Evolutionary conservation across 140 eudicot genomes (phyloP).

Genomic region (Anethum foeniculum): DNA sequence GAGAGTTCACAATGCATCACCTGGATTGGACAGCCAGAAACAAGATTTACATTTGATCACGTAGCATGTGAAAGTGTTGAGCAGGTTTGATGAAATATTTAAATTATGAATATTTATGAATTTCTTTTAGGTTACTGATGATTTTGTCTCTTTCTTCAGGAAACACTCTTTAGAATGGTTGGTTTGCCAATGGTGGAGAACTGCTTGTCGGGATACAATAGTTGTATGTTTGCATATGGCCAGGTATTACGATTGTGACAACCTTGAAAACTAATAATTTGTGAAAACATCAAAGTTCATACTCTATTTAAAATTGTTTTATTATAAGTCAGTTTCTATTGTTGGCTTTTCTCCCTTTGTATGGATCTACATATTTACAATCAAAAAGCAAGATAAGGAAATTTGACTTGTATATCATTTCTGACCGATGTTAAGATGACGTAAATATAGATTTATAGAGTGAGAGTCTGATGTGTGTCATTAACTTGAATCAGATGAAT

Average conservation of each 20-base stretch:
- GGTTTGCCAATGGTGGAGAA: slow-evolving; percentile 99
- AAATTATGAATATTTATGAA: neutral
- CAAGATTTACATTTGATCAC: slow-evolving; percentile 84
- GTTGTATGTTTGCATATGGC: slow-evolving; percentile 97
- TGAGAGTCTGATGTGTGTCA: neutral
- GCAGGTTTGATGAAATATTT: slow-evolving; percentile 45
- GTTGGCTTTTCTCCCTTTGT: neutral
- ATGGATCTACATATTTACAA: neutral
- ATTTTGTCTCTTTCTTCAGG: slow-evolving; percentile 37
- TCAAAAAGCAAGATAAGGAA: neutral
- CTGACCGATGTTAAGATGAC: neutral
- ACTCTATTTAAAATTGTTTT: neutral
- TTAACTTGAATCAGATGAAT: neutral
- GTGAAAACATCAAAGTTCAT: neutral
- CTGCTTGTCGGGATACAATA: slow-evolving; percentile 91
- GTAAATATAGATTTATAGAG: neutral
- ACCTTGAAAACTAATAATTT: neutral
- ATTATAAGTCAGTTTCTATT: neutral
- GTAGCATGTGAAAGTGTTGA: slow-evolving; percentile 90
- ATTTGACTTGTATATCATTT: neutral
- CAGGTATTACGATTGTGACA: slow-evolving; percentile 44
- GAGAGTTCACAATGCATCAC: slow-evolving; percentile 73
- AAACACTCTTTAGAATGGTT: slow-evolving; percentile 83
- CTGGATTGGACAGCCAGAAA: slow-evolving; percentile 83
- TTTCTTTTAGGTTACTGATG: slow-evolving; percentile 1